Conservation (phyloP, 495 filamentous ascomycete species). For the Xylaria venustula region DNA sequence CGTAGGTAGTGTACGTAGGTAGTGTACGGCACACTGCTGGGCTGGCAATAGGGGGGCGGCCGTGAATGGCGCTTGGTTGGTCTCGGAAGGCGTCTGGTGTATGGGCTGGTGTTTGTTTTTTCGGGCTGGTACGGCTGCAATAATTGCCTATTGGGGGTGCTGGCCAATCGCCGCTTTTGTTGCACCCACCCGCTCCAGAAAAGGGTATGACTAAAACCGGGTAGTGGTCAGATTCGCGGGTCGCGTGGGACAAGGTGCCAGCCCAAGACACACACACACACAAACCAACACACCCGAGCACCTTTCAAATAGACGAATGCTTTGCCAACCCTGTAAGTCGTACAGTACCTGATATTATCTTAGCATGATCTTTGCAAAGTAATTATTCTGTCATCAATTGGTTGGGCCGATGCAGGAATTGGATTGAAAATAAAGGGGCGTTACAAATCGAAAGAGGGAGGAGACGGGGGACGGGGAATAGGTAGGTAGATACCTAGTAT, state of each 20-base stretch:
- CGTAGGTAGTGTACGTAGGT: too few relatives aligned
- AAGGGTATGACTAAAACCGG: not conserved
- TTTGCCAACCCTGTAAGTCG: not conserved
- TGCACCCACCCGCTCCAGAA: not conserved
- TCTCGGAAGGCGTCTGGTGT: not conserved
- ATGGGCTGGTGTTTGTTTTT: not conserved
- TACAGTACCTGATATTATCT: too few relatives aligned
- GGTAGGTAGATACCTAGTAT: too few relatives aligned
- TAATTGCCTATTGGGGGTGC: not conserved
- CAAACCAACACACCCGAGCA: too few relatives aligned
- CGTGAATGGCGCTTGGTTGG: not conserved
- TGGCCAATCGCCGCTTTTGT: not conserved
- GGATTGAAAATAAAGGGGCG: too few relatives aligned
- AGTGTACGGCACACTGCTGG: not conserved
- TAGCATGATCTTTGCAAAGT: too few relatives aligned
- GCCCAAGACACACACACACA: too few relatives aligned
- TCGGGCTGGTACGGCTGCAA: not conserved
- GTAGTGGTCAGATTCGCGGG: slow-evolving; percentile 8
- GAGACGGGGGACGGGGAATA: too few relatives aligned
- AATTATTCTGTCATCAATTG: too few relatives aligned
- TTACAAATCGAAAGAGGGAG: too few relatives aligned
- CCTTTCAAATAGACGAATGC: too few relatives aligned
- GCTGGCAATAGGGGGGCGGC: not conserved
- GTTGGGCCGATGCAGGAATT: too few relatives aligned
- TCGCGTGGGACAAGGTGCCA: not conserved